Evolutionary conservation across 2,329 filamentous ascomycete species (phyloP).

Genomic region (Colletotrichum falcatum): DNA sequence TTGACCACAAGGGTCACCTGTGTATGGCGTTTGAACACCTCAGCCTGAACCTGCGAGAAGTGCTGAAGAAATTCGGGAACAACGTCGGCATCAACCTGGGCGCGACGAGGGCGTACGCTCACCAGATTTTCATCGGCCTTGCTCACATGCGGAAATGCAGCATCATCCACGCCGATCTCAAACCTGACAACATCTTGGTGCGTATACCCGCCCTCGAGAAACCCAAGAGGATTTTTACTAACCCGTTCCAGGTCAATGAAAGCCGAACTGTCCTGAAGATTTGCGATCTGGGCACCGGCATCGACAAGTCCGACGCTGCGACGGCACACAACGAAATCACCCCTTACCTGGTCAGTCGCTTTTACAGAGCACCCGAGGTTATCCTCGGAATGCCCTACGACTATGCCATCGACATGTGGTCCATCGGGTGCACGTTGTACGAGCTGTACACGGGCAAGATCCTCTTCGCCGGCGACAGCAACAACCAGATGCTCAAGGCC

Average conservation of each 20-base stretch:
- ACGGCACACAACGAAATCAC: constrained; percentile 85
- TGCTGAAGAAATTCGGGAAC: constrained; percentile 94
- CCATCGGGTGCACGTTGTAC: constrained; percentile 95
- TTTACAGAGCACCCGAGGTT: constrained; percentile 97
- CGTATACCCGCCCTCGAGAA: constrained; percentile 43
- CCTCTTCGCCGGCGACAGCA: constrained; percentile 92
- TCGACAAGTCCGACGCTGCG: constrained; percentile 82
- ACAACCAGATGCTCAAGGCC: constrained; percentile 97
- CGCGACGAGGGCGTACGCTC: constrained; percentile 88
- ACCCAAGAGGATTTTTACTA: constrained; percentile 38
- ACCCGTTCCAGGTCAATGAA: constrained; percentile 74
- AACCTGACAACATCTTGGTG: constrained; percentile 96
- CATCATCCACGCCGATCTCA: constrained; percentile 95
- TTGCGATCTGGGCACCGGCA: constrained; percentile 96
- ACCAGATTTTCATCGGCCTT: constrained; percentile 93
- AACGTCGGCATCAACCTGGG: constrained; percentile 92
- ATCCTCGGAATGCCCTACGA: constrained; percentile 97
- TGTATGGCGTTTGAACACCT: constrained; percentile 98
- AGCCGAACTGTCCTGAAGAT: constrained; percentile 88
- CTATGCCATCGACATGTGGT: constrained; percentile 97
- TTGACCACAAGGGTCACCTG: constrained; percentile 94
- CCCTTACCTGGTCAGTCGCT: constrained; percentile 94
- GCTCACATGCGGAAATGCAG: constrained; percentile 91
- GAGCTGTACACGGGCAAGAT: constrained; percentile 99
- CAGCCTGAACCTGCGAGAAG: constrained; percentile 91